Conservation (phyloP, 495 filamentous ascomycete species). For the Penicillium pancosmium region DNA sequence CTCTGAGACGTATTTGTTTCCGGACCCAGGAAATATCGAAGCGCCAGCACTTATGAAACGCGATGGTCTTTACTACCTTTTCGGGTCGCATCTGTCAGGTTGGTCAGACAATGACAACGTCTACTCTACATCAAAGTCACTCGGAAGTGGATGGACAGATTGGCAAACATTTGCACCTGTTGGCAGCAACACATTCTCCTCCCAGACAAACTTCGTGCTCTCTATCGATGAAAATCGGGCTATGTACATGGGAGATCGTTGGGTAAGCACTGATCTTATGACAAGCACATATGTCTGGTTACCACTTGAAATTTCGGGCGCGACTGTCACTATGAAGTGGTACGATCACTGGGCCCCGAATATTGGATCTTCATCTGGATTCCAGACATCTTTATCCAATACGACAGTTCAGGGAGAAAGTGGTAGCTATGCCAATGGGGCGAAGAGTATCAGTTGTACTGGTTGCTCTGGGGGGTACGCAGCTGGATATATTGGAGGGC, state of each 20-base stretch:
- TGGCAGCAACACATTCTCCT: slow-evolving; percentile 51
- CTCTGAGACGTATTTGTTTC: slow-evolving; percentile 43
- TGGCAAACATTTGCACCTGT: slow-evolving; percentile 62
- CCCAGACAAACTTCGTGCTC: slow-evolving; percentile 1
- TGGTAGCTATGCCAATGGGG: neutral
- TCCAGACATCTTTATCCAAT: slow-evolving; percentile 14
- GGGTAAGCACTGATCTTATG: slow-evolving; percentile 60
- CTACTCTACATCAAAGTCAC: slow-evolving; percentile 45
- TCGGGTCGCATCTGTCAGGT: slow-evolving; percentile 50
- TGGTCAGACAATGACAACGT: slow-evolving; percentile 59
- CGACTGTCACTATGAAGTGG: slow-evolving; percentile 31
- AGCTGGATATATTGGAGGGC: slow-evolving; percentile 1
- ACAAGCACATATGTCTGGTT: slow-evolving; percentile 68
- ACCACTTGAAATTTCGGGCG: slow-evolving; percentile 59
- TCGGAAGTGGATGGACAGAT: slow-evolving; percentile 55
- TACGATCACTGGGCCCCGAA: slow-evolving; percentile 4
- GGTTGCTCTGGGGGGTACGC: neutral
- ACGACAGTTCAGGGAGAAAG: neutral
- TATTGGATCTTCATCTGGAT: neutral
- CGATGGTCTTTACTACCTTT: slow-evolving; percentile 55
- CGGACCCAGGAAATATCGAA: slow-evolving; percentile 42
- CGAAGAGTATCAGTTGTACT: neutral
- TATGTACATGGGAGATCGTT: slow-evolving; percentile 71
- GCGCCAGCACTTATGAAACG: slow-evolving; percentile 52
- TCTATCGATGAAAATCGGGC: slow-evolving; percentile 5